A percentile compares a stretch with the other conserved stretches of the same genome.
Evolutionary conservation across 768 basidiomycete species (phyloP).

Genomic region (Macrolepiota fuliginosa): DNA sequence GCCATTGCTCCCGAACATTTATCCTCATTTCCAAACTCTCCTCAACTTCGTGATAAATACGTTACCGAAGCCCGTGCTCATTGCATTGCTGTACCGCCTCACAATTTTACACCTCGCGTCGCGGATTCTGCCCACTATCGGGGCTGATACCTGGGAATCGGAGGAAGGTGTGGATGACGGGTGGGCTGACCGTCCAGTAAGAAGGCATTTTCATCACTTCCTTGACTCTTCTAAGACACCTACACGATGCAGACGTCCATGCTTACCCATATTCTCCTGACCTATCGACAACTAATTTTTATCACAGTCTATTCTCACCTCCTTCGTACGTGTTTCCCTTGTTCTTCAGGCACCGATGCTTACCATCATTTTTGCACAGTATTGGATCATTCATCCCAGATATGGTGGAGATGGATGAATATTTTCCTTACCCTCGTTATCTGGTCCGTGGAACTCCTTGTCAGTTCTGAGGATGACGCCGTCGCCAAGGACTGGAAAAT

Average conservation of each 20-base stretch:
- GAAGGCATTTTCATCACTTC: constrained; percentile 15
- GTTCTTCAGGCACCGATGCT: neutral
- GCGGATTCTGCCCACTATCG: constrained; percentile 80
- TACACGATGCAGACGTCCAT: constrained; percentile 62
- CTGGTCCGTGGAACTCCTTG: constrained; percentile 80
- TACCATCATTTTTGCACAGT: constrained; percentile 39
- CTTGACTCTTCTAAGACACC: neutral
- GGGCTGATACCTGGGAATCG: constrained; percentile 74
- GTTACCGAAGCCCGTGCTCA: constrained; percentile 79
- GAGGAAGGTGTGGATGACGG: constrained; percentile 60
- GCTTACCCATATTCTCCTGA: constrained; percentile 69
- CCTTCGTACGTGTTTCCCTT: constrained; percentile 52
- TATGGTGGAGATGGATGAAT: constrained; percentile 94
- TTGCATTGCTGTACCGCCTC: constrained; percentile 79
- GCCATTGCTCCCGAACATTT: constrained; percentile 73
- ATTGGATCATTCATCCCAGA: constrained; percentile 84
- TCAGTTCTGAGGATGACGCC: constrained; percentile 72
- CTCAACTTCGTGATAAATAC: constrained; percentile 83
- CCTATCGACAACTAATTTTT: constrained; percentile 83
- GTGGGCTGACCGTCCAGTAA: constrained; percentile 76
- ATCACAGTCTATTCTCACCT: constrained; percentile 87
- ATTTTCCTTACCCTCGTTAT: constrained; percentile 82
- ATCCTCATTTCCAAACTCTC: constrained; percentile 78
- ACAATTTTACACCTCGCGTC: constrained; percentile 79
- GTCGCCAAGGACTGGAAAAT: constrained; percentile 75